phyloP scores from a whole-genome alignment of 2,329 filamentous ascomycete genomes.

The Colletotrichum orbiculare region DNA sequence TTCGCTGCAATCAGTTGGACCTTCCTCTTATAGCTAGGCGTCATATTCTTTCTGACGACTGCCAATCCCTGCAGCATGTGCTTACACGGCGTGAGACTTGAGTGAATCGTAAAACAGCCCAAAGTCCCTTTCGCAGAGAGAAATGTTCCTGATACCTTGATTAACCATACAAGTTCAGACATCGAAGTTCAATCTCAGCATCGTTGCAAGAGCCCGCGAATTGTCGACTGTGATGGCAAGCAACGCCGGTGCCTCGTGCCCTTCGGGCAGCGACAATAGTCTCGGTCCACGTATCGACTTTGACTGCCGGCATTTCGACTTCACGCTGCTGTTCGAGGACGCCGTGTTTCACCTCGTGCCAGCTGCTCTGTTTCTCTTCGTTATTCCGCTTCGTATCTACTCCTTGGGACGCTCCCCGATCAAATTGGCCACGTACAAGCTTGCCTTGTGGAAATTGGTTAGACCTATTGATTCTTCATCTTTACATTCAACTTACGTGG shows the following conservation, averaged over 20 bases:
- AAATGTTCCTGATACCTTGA: no score
- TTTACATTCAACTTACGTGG: not conserved
- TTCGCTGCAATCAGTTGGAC: not conserved
- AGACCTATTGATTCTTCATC: not conserved
- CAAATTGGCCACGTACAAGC: slow-evolving; percentile 10
- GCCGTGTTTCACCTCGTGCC: not conserved
- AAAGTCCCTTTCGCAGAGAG: no score
- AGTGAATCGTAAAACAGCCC: no score
- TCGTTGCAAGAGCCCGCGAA: no score
- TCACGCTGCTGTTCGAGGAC: slow-evolving; percentile 19
- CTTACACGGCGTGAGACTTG: no score
- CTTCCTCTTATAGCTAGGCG: not conserved
- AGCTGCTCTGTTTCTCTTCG: slow-evolving; percentile 1
- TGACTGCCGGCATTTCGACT: slow-evolving; percentile 19
- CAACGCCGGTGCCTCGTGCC: not conserved
- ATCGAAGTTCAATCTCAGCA: no score
- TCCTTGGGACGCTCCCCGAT: not conserved
- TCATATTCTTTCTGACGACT: no score
- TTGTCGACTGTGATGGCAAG: no score
- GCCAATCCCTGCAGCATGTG: no score
- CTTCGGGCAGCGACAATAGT: not conserved
- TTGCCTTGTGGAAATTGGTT: slow-evolving; percentile 14
- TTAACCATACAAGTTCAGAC: no score
- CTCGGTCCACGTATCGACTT: slow-evolving; percentile 15
- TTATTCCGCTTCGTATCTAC: slow-evolving; percentile 6